Conservation (phyloP, 2,329 filamentous ascomycete species). For the Colletotrichum sp. region DNA sequence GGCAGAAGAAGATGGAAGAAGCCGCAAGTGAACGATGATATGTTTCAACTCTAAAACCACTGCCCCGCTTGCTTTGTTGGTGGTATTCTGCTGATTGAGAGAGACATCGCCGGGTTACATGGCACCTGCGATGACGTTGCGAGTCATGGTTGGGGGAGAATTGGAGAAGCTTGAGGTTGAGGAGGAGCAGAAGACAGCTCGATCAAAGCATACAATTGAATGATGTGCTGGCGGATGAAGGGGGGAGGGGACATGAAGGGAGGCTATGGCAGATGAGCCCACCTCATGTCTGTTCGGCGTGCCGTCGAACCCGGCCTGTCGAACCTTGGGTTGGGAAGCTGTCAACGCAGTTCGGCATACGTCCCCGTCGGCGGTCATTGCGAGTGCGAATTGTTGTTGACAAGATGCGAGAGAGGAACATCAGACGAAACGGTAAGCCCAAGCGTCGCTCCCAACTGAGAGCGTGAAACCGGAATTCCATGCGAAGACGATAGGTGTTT, state of each 20-base stretch:
- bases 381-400: slow-evolving; percentile 16
- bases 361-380: background rate
- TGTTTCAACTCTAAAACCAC: slow-evolving; percentile 20
- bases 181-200: background rate
- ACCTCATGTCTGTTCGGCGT: background rate
- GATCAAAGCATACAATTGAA: background rate
- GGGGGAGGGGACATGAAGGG: background rate
- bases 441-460: background rate
- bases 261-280: background rate
- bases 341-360: slow-evolving; percentile 2
- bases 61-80: slow-evolving; percentile 9
- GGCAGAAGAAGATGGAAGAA: background rate
- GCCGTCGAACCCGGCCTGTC: background rate
- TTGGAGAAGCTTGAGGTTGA: background rate
- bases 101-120: background rate
- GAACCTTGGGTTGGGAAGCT: slow-evolving; percentile 1
- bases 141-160: background rate
- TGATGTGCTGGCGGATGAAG: background rate
- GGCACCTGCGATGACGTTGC: slow-evolving; percentile 1
- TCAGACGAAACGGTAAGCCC: slow-evolving; percentile 17
- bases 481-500: slow-evolving; percentile 17
- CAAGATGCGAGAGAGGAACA: background rate
- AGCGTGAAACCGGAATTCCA: slow-evolving; percentile 20
- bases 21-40: background rate
- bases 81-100: background rate